A percentile compares a stretch with the other conserved stretches of the same genome.
phyloP scores from a whole-genome alignment of 768 basidiomycete genomes.

The Tricholoma hemisulphureum region DNA sequence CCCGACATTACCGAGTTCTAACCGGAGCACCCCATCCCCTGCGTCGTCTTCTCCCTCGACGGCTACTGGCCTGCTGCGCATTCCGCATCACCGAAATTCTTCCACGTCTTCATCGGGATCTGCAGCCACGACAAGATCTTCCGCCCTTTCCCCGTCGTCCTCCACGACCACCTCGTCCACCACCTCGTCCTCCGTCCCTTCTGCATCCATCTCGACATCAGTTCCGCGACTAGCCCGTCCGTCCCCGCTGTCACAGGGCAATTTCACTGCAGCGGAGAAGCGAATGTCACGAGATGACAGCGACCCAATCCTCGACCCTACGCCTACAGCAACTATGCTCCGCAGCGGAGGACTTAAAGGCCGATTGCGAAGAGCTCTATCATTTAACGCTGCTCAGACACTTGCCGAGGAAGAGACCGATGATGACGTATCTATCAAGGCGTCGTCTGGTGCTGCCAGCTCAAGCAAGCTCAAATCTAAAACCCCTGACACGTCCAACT shows the following conservation, averaged over 20 bases:
- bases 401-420: constrained; percentile 61
- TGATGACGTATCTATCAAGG: constrained; percentile 38
- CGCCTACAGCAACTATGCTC: constrained; percentile 36
- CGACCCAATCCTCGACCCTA: constrained; percentile 56
- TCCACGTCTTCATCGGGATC: constrained; percentile 53
- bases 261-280: constrained; percentile 61
- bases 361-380: constrained; percentile 70
- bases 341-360: constrained; percentile 75
- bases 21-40: constrained; percentile 29
- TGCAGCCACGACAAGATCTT: constrained; percentile 35
- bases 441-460: constrained; percentile 30
- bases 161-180: constrained; percentile 33
- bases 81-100: constrained; percentile 29
- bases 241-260: constrained; percentile 70
- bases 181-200: constrained; percentile 32
- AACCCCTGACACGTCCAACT: constrained; percentile 26
- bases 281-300: constrained; percentile 79
- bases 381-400: constrained; percentile 56
- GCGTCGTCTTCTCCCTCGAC: constrained; percentile 27
- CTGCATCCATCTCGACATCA: constrained; percentile 26
- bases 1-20: constrained; percentile 25
- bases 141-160: constrained; percentile 32
- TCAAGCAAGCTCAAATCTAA: constrained; percentile 35
- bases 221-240: constrained; percentile 49
- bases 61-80: constrained; percentile 28